Percentiles rank a stretch among this genome's conserved stretches.
Conservation (phyloP, 805 yeast species). For the Saccharomycopsis sp. region DNA sequence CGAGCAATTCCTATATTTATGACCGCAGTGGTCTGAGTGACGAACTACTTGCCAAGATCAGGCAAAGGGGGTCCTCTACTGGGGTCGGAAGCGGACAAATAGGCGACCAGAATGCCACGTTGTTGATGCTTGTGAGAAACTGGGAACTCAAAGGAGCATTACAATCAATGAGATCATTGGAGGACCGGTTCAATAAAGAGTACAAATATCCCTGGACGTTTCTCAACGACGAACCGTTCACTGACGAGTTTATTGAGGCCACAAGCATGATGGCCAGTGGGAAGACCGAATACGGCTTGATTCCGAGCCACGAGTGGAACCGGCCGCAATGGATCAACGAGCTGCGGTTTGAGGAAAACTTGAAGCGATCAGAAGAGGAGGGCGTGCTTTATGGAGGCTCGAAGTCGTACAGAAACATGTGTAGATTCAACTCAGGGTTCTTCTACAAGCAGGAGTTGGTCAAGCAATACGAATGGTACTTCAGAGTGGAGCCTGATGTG, state of each 20-base stretch:
- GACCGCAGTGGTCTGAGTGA: neutral
- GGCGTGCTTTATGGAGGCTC: constrained; percentile 61
- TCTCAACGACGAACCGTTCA: constrained; percentile 66
- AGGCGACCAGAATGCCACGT: constrained; percentile 84
- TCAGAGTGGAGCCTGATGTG: constrained; percentile 93
- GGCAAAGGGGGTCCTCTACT: too few relatives aligned
- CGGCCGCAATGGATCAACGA: constrained; percentile 66
- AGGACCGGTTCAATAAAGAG: constrained; percentile 63
- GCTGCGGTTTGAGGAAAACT: constrained; percentile 41
- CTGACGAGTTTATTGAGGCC: constrained; percentile 52
- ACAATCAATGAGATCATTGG: constrained; percentile 66
- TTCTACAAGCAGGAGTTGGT: constrained; percentile 76
- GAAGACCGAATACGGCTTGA: constrained; percentile 56
- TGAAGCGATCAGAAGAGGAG: constrained; percentile 38
- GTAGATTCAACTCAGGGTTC: constrained; percentile 87
- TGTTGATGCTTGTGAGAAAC: constrained; percentile 83
- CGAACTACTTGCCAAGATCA: neutral
- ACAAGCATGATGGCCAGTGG: constrained; percentile 60
- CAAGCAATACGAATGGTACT: constrained; percentile 75
- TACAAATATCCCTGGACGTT: constrained; percentile 76
- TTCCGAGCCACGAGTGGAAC: constrained; percentile 70
- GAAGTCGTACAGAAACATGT: constrained; percentile 82
- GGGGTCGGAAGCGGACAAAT: too few relatives aligned
- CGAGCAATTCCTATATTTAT: constrained; percentile 1
- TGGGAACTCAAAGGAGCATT: constrained; percentile 71